A percentile compares a stretch with the other conserved stretches of the same genome.
phyloP scores from a whole-genome alignment of 495 filamentous ascomycete species.

The Neurospora sp. region DNA sequence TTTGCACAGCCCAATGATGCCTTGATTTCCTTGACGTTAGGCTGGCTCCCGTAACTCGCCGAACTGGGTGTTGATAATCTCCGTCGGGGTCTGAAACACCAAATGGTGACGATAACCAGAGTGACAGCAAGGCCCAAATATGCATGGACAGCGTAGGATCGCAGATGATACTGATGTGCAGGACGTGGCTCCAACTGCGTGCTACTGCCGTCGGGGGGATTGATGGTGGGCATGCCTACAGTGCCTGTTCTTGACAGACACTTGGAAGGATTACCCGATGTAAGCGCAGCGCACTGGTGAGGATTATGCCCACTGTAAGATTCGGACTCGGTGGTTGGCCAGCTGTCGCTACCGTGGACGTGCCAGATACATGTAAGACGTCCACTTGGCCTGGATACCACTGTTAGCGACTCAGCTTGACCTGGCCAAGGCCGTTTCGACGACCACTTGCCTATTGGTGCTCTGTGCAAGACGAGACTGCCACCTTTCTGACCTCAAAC shows the following conservation, averaged over 20 bases:
- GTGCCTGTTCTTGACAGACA: constrained; percentile 12
- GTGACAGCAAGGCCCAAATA: constrained; percentile 21
- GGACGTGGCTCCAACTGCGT: constrained; percentile 18
- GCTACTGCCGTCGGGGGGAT: constrained; percentile 24
- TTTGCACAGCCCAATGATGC: neutral
- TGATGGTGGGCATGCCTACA: constrained; percentile 35
- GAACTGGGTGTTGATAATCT: neutral
- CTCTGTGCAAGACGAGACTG: neutral
- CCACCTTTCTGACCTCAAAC: neutral
- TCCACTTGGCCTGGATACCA: neutral
- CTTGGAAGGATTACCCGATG: constrained; percentile 14
- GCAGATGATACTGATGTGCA: neutral
- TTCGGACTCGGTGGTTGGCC: constrained; percentile 15
- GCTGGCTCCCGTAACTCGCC: neutral
- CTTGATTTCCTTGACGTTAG: neutral
- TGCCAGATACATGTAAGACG: neutral
- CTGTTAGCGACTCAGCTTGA: neutral
- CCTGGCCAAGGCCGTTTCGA: neutral
- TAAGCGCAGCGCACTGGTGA: constrained; percentile 5
- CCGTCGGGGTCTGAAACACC: constrained; percentile 1
- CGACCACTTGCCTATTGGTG: neutral
- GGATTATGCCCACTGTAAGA: constrained; percentile 12
- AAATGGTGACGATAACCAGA: constrained; percentile 11
- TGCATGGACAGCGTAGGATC: constrained; percentile 15
- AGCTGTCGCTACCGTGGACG: constrained; percentile 1